Percentiles rank a stretch among this genome's conserved stretches.
Conservation (phyloP, 352 stramenopile species). For the Phytopythium helicoides region DNA sequence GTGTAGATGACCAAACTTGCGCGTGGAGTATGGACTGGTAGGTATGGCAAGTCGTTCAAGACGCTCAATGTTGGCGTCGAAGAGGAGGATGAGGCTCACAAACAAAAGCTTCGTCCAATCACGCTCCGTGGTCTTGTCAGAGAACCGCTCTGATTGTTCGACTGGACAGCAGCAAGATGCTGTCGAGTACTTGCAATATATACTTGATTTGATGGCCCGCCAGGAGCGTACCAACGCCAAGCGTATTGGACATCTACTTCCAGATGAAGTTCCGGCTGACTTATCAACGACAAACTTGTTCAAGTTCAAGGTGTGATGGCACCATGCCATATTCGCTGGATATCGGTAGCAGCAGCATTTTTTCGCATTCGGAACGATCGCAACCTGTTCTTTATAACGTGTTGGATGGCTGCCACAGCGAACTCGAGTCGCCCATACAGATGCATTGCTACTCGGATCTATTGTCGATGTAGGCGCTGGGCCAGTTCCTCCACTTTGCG, state of each 20-base stretch:
- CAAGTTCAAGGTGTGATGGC: conserved; percentile 92
- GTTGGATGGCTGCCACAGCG: too few relatives aligned
- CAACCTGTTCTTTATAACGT: too few relatives aligned
- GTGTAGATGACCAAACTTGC: conserved; percentile 93
- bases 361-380: too few relatives aligned
- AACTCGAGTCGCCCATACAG: too few relatives aligned
- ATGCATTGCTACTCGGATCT: too few relatives aligned
- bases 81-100: conserved; percentile 41
- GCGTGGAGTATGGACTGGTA: conserved; percentile 81
- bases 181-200: conserved; percentile 96
- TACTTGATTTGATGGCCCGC: conserved; percentile 92
- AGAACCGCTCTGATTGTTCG: conserved; percentile 95
- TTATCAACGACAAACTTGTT: conserved; percentile 89
- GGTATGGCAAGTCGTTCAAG: conserved; percentile 70
- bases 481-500: too few relatives aligned
- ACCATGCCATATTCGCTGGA: too few relatives aligned
- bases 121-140: conserved; percentile 96
- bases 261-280: conserved; percentile 23
- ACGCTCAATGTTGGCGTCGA: conserved; percentile 6
- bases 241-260: conserved; percentile 48
- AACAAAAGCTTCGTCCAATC: conserved; percentile 53
- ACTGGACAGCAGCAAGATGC: conserved; percentile 98
- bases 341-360: too few relatives aligned
- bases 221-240: conserved; percentile 62
- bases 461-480: too few relatives aligned